Conservation (phyloP, 2,329 filamentous ascomycete genomes). For the Camillea tinctor region DNA sequence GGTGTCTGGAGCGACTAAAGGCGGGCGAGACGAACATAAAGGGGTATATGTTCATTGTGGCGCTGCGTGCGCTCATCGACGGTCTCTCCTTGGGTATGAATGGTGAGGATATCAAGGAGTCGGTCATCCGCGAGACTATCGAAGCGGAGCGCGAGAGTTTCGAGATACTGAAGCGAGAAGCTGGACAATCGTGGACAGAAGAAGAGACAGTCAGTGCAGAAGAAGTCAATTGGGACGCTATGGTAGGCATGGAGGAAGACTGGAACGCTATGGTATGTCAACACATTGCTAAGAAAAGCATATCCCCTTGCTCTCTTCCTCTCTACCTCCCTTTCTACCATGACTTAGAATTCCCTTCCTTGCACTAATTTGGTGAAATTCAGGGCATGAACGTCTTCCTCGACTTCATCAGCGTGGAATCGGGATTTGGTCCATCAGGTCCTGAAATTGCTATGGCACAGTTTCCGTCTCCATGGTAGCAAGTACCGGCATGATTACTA, state of each 20-base stretch:
- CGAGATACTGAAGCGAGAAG: constrained; percentile 34
- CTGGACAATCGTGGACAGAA: constrained; percentile 12
- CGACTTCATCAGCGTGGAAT: constrained; percentile 26
- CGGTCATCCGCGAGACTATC: constrained; percentile 39
- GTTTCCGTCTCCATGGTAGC: neutral
- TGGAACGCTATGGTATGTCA: constrained; percentile 32
- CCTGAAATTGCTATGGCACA: neutral
- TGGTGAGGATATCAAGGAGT: constrained; percentile 33
- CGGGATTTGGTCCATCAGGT: constrained; percentile 11
- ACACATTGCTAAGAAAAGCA: too few relatives aligned
- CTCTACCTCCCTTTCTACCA: neutral
- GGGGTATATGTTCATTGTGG: constrained; percentile 43
- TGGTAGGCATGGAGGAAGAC: constrained; percentile 33
- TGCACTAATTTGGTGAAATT: neutral
- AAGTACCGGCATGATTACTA: too few relatives aligned
- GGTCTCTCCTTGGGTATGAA: constrained; percentile 37
- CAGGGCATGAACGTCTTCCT: constrained; percentile 23
- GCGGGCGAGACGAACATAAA: constrained; percentile 57
- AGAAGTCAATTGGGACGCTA: constrained; percentile 24
- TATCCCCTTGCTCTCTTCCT: too few relatives aligned
- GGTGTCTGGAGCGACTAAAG: constrained; percentile 40
- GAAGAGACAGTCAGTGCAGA: constrained; percentile 21
- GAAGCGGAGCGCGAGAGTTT: constrained; percentile 35
- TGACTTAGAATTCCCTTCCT: neutral
- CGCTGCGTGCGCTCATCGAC: constrained; percentile 42